phyloP scores from a whole-genome alignment of 1,284 basidiomycete genomes.

The Wolfiporia cocos region DNA sequence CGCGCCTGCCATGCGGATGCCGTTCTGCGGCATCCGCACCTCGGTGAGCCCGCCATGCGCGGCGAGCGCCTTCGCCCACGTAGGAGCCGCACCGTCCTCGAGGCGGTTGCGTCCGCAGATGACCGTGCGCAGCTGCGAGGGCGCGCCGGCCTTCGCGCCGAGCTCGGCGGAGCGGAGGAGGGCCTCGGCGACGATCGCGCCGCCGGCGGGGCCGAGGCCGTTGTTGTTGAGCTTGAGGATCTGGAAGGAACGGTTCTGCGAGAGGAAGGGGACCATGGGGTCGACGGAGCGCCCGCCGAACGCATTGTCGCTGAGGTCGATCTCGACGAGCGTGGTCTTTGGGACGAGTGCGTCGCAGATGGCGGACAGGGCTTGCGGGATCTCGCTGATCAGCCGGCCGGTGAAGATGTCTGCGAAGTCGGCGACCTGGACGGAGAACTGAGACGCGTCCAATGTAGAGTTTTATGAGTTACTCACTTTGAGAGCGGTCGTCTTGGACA shows the following conservation, averaged over 20 bases:
- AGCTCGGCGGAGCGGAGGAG: conserved; percentile 74
- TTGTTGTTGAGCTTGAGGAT: conserved; percentile 95
- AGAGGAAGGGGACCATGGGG: conserved; percentile 89
- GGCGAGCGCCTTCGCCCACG: conserved; percentile 87
- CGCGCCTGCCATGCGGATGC: conserved; percentile 93
- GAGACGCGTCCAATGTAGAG: neutral
- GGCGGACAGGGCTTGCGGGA: conserved; percentile 84
- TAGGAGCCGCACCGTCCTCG: conserved; percentile 82
- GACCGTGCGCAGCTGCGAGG: conserved; percentile 72
- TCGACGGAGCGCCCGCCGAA: conserved; percentile 96
- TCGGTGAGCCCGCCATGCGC: conserved; percentile 80
- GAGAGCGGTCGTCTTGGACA: conserved; percentile 65
- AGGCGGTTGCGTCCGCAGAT: conserved; percentile 94
- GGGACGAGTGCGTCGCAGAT: conserved; percentile 85
- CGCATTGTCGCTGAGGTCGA: conserved; percentile 94
- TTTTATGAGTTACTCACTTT: conserved; percentile 55
- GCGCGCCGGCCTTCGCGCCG: conserved; percentile 59
- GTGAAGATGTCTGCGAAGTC: conserved; percentile 99
- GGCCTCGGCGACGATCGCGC: conserved; percentile 82
- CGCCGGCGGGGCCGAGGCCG: conserved; percentile 92
- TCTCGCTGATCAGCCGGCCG: conserved; percentile 92
- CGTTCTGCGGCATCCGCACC: conserved; percentile 94
- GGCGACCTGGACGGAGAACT: conserved; percentile 58
- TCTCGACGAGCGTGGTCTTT: conserved; percentile 77
- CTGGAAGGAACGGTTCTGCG: conserved; percentile 72